These are phyloP conservation scores for Thermomucor indicae-seudaticae DNA, from an alignment of 371 early-diverging fungal species.

Conservation along the genomic window DNA sequence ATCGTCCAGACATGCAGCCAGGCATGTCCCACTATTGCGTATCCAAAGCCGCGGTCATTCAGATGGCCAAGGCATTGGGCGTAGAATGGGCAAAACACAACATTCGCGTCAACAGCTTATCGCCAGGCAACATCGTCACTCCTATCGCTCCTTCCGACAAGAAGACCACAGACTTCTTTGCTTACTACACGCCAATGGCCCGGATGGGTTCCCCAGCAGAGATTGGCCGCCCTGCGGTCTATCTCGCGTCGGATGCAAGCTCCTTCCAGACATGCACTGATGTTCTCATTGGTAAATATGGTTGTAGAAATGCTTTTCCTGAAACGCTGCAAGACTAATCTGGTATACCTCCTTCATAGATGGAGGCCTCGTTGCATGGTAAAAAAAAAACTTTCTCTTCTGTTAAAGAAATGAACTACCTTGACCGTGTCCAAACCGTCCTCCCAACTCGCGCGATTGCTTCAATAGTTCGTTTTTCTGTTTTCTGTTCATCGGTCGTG, in stretches of 20 bases:
- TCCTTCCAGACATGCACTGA: constrained; percentile 24
- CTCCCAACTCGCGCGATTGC: constrained; percentile 34
- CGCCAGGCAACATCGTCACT: constrained; percentile 23
- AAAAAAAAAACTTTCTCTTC: not conserved
- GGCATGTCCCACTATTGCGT: constrained; percentile 18
- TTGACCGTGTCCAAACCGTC: constrained; percentile 48
- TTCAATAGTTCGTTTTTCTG: constrained; percentile 46
- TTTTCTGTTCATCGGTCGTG: constrained; percentile 37
- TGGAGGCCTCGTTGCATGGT: constrained; percentile 8
- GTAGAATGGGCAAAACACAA: constrained; percentile 19
- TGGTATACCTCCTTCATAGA: constrained; percentile 1
- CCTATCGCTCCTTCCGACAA: constrained; percentile 21
- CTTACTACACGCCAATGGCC: constrained; percentile 12
- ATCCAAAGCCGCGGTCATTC: constrained; percentile 19
- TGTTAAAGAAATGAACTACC: constrained; percentile 39
- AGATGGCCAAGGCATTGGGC: constrained; percentile 22
- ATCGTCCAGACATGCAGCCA: constrained; percentile 20
- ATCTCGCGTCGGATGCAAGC: constrained; percentile 23
- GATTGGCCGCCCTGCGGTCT: constrained; percentile 20
- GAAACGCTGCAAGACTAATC: too few species aligned
- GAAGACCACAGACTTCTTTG: constrained; percentile 9
- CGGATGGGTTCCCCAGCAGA: constrained; percentile 21
- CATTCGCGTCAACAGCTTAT: constrained; percentile 21
- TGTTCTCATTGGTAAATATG: constrained; percentile 18
- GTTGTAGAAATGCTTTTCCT: not conserved